phyloP scores from a whole-genome alignment of 805 yeast genomes.

The Tetrapisispora iriomotensis region DNA sequence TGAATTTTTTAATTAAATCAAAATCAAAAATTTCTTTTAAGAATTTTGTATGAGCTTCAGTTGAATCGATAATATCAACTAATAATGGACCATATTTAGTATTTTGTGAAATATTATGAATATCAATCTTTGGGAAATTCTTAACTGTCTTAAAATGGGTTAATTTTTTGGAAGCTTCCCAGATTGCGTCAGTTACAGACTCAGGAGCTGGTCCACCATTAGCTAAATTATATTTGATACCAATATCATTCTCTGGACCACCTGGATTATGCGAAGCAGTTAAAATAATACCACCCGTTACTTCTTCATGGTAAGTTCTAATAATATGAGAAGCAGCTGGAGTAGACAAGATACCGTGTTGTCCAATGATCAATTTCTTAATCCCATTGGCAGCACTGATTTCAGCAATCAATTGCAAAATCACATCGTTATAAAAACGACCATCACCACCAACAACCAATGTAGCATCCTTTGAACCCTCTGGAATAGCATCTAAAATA shows the following conservation, averaged over 20 bases:
- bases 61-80: conserved; percentile 77
- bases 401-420: conserved; percentile 70
- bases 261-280: conserved; percentile 99
- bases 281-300: conserved; percentile 91
- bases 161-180: conserved; percentile 53
- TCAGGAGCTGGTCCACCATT: conserved; percentile 99
- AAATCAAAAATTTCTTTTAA: conserved; percentile 85
- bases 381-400: conserved; percentile 92
- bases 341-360: conserved; percentile 80
- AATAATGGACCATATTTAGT: conserved; percentile 47
- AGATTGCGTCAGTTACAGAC: conserved; percentile 81
- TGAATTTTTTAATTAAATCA: conserved; percentile 62
- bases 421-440: conserved; percentile 76
- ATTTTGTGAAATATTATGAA: conserved; percentile 44
- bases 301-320: conserved; percentile 46
- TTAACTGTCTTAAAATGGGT: conserved; percentile 48
- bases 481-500: conserved; percentile 80
- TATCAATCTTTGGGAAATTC: conserved; percentile 55
- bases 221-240: conserved; percentile 88
- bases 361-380: conserved; percentile 74
- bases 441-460: conserved; percentile 97
- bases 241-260: conserved; percentile 86
- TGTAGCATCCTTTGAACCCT: conserved; percentile 65
- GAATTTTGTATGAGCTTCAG: conserved; percentile 65
- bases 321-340: conserved; percentile 98